phyloP scores from a whole-genome alignment of 495 filamentous ascomycete genomes.

The Cladorrhinum samala region DNA sequence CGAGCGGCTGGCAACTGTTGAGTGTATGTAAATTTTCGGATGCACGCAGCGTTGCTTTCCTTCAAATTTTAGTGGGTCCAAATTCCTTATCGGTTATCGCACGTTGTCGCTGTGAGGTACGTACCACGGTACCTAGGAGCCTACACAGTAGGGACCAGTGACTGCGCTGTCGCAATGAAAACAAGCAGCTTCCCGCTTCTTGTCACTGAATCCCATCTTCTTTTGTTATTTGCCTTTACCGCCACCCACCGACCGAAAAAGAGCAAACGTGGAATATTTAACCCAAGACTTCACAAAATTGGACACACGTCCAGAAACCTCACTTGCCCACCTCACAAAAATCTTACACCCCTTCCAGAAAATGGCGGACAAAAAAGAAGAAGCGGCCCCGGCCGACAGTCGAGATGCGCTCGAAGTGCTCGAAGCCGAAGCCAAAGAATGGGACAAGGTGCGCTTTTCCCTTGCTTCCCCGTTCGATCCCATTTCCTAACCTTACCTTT shows the following conservation, averaged over 20 bases:
- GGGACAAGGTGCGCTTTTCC: constrained; percentile 56
- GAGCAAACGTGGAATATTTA: no score
- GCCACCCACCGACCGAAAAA: no score
- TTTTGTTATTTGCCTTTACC: no score
- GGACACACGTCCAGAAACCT: no score
- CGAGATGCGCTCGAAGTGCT: constrained; percentile 73
- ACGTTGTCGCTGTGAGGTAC: neutral
- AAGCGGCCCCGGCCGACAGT: constrained; percentile 25
- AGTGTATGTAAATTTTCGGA: neutral
- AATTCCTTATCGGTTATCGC: constrained; percentile 15
- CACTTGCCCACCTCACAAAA: neutral
- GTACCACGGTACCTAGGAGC: no score
- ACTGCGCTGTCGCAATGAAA: no score
- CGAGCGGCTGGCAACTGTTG: neutral
- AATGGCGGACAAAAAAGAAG: constrained; percentile 19
- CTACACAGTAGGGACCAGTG: no score
- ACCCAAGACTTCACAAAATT: no score
- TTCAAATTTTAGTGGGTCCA: constrained; percentile 22
- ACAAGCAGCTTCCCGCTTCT: no score
- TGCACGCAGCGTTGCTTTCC: neutral
- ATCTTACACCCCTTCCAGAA: neutral
- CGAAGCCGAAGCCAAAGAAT: constrained; percentile 83
- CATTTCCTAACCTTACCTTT: neutral
- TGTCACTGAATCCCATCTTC: no score
- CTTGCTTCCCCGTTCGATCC: neutral